Base-by-base conservation (phyloP, 768 basidiomycete species). In the Termitomyces sp. region DNA sequence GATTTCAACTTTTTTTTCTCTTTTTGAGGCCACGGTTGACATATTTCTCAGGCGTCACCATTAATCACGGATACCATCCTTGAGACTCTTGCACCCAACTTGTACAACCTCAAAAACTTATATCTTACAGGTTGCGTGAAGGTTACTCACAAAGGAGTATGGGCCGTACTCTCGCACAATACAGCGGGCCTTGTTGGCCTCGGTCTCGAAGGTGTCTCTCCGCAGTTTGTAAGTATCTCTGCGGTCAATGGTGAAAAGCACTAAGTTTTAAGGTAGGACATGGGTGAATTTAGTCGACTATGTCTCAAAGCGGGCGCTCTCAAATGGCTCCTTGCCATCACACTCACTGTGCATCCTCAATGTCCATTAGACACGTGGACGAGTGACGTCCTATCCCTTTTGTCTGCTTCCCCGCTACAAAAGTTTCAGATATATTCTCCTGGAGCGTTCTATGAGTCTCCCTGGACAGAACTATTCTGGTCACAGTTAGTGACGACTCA, bases 71-170 rank as follows among this genome's bases (percentile, higher is more conserved):
- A 94, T 65, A 66, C 64, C 5, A 67, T 85, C 3, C 70, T 93
- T 36, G 76, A 75, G 51, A 66, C 74, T 4, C 65, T 92, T 4
- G 81, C 87, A 0, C 76, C 82, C 0, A 67, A 75, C 52, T 76
- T 91, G 36, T 63, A 67, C 9, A 73, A 79, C 7, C 73, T 93
- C 15, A 82, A 86, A 48, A 77, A 84, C 45, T 66, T 93, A 3
- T 77, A 82, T 56, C 71, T 94, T 12, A 79, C 83, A 1, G 91
- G 91, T 20, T 93, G 91, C 68, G 77, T 81, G 2, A 88, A 81
- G 66, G 83, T 92, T 31, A 89, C 87, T 0, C 81, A 91, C 54
- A 63, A 63, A 9, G 88, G 90, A 1, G 72, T 91, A 2, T 79
- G 74, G 69, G 75, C 81, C 3, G 62, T 91, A 14, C 66, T 89